Percentiles rank a stretch among this genome's conserved stretches.
Conservation (phyloP, 2,329 filamentous ascomycete species). For the Capronia epimyces region DNA sequence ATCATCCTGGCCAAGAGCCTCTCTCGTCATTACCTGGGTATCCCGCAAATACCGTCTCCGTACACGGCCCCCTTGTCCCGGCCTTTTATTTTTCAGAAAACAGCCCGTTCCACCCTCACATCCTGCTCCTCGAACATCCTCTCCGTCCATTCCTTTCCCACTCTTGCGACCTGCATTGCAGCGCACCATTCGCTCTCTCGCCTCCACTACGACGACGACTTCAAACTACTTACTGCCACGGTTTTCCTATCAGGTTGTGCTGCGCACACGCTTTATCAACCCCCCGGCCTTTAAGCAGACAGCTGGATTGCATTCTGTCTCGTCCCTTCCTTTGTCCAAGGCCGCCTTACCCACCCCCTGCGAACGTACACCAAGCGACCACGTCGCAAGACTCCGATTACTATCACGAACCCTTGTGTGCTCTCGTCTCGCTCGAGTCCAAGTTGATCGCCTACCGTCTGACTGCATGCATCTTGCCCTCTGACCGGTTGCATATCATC, state of each 20-base stretch:
- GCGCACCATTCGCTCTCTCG: slow-evolving; percentile 1
- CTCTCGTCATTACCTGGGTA: background rate
- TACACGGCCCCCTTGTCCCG: background rate
- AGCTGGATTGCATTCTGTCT: slow-evolving; percentile 21
- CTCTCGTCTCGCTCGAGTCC: background rate
- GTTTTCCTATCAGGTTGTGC: slow-evolving; percentile 11
- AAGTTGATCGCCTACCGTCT: slow-evolving; percentile 12
- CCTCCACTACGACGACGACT: slow-evolving; percentile 5
- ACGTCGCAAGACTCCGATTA: background rate
- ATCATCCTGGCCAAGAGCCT: background rate
- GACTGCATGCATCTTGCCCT: slow-evolving; percentile 6
- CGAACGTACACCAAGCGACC: slow-evolving; percentile 9
- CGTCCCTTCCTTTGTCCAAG: slow-evolving; percentile 26
- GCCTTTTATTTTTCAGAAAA: background rate
- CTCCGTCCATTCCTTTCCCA: background rate
- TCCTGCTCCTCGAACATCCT: background rate
- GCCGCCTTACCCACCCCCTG: background rate
- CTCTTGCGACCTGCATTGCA: slow-evolving; percentile 3
- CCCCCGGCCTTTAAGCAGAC: slow-evolving; percentile 14
- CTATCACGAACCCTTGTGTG: background rate
- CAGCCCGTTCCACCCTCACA: background rate
- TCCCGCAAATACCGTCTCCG: background rate
- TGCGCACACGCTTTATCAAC: slow-evolving; percentile 12
- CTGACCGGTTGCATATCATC: slow-evolving; percentile 2
- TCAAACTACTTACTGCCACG: slow-evolving; percentile 1